Percentiles rank a stretch among this genome's conserved stretches.
Conservation (phyloP, 371 early-diverging fungal species). For the Rhizopus stolonifer region DNA sequence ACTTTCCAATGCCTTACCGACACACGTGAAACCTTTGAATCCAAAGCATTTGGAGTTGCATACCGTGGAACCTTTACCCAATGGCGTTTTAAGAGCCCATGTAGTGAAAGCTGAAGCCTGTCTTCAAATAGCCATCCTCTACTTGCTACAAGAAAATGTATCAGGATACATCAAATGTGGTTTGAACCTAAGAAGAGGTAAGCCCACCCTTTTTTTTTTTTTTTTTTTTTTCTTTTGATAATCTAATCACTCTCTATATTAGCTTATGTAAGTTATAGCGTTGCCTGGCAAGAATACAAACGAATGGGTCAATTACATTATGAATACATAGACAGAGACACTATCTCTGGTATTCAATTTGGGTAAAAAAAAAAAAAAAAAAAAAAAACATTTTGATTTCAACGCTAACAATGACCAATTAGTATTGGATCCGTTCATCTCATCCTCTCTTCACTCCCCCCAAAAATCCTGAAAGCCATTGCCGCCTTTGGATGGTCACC, state of each 20-base stretch:
- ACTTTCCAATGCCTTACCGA: conserved; percentile 20
- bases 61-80: conserved; percentile 36
- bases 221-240: conserved; percentile 31
- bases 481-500: conserved; percentile 58
- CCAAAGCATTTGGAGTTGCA: conserved; percentile 18
- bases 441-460: conserved; percentile 56
- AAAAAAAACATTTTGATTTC: too few relatives aligned
- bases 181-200: conserved; percentile 40
- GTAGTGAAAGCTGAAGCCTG: conserved; percentile 61
- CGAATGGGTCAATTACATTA: conserved; percentile 35
- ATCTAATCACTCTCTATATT: too few relatives aligned
- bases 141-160: conserved; percentile 58
- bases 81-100: conserved; percentile 58
- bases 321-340: conserved; percentile 47
- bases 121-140: conserved; percentile 55
- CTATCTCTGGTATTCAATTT: conserved; percentile 50
- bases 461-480: conserved; percentile 52
- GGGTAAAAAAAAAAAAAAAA: conserved; percentile 26
- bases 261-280: conserved; percentile 46
- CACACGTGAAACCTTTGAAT: conserved; percentile 11
- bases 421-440: conserved; percentile 62
- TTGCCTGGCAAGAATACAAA: conserved; percentile 51
- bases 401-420: too few relatives aligned
- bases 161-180: conserved; percentile 65
- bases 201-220: not conserved